Evolutionary conservation across 2,329 filamentous ascomycete species (phyloP).

Genomic region (Chrysosporium queenslandicum): DNA sequence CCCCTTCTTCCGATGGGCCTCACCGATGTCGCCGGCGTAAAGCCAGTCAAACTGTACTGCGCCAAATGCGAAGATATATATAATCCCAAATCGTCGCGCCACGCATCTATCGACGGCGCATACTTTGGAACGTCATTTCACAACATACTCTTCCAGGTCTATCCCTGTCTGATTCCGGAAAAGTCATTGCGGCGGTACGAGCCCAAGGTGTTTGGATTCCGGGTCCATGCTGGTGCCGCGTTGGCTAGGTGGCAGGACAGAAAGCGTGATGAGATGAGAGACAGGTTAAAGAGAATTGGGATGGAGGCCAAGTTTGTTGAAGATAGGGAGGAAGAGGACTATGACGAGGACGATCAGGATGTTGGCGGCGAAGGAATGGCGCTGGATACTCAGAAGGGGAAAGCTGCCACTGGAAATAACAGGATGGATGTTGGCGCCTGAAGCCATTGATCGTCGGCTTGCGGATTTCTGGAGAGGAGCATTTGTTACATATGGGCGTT

Average conservation of each 20-base stretch:
- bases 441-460: neutral
- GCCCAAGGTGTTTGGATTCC: constrained; percentile 88
- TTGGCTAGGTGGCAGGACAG: constrained; percentile 84
- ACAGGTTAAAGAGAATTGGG: constrained; percentile 55
- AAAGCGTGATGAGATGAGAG: constrained; percentile 71
- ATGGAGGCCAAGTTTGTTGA: constrained; percentile 70
- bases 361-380: constrained; percentile 9
- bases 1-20: constrained; percentile 91
- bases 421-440: neutral
- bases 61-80: constrained; percentile 96
- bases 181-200: constrained; percentile 82
- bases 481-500: constrained; percentile 4
- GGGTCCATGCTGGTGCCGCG: constrained; percentile 80
- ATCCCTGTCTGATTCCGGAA: constrained; percentile 74
- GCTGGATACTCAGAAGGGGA: constrained; percentile 1
- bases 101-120: constrained; percentile 89
- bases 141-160: constrained; percentile 98
- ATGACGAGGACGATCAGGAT: constrained; percentile 16
- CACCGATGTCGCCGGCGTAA: constrained; percentile 75
- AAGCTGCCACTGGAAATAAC: neutral
- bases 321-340: constrained; percentile 45
- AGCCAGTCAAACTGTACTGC: constrained; percentile 94
- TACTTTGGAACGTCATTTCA: constrained; percentile 98
- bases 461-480: neutral
- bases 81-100: constrained; percentile 94